Evolutionary conservation across 202 grass and related monocot species (phyloP).

Genomic region (Zoysia matrella): DNA sequence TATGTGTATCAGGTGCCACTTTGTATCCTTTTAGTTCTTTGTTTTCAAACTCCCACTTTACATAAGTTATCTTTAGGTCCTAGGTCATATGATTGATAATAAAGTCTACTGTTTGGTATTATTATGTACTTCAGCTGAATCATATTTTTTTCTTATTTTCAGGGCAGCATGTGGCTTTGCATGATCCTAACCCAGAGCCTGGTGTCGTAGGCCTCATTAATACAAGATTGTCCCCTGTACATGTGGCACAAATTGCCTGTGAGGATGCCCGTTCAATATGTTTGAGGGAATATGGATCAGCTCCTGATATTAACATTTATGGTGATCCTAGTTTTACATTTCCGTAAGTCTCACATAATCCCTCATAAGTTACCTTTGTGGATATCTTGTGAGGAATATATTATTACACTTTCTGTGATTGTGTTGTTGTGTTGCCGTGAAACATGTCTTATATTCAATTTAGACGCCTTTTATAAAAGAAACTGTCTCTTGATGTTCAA

Average conservation of each 20-base stretch:
- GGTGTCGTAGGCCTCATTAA: background rate
- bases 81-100: constrained; percentile 4
- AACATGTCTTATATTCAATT: background rate
- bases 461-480: background rate
- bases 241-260: constrained; percentile 73
- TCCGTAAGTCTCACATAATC: constrained; percentile 68
- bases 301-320: constrained; percentile 38
- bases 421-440: background rate
- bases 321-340: constrained; percentile 83
- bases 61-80: constrained; percentile 1
- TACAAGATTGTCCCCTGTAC: constrained; percentile 82
- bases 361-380: background rate
- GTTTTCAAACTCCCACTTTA: constrained; percentile 5
- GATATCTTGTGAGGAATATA: background rate
- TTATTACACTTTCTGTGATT: constrained; percentile 3
- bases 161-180: too few species aligned
- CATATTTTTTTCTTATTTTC: constrained; percentile 21
- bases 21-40: constrained; percentile 19
- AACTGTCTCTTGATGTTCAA: constrained; percentile 1
- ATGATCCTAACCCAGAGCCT: too few species aligned
- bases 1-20: background rate
- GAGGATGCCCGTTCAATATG: constrained; percentile 93
- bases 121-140: constrained; percentile 31
- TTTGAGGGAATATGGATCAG: constrained; percentile 84
- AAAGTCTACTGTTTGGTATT: constrained; percentile 14